phyloP scores from a whole-genome alignment of 805 yeast species.

The Sugiyamaella boreocaroliniensis region DNA sequence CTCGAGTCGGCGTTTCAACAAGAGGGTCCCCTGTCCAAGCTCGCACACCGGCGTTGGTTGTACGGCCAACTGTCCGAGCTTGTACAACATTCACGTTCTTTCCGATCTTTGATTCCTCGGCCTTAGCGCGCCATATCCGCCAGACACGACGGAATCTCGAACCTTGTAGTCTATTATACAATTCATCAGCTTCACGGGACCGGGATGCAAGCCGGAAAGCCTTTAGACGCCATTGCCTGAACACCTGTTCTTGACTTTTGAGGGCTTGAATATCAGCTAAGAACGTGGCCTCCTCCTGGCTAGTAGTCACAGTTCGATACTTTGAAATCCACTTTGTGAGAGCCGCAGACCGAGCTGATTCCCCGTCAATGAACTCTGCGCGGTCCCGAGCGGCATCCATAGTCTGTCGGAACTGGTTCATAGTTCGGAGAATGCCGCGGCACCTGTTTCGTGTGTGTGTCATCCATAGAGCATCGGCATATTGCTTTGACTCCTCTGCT shows the following conservation, averaged over 20 bases:
- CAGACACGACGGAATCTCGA: constrained; percentile 14
- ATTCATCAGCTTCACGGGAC: constrained; percentile 18
- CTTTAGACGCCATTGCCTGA: constrained; percentile 19
- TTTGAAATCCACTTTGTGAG: constrained; percentile 7
- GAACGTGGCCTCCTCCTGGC: constrained; percentile 12
- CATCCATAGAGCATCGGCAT: not conserved
- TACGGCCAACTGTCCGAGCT: not conserved
- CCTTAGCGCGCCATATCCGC: constrained; percentile 18
- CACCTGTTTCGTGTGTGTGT: not conserved
- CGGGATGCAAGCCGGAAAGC: constrained; percentile 14
- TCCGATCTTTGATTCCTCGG: constrained; percentile 4
- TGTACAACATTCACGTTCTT: not conserved
- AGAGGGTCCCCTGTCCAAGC: not conserved
- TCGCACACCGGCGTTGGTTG: not conserved
- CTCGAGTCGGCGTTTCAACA: constrained; percentile 18
- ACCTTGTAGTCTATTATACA: constrained; percentile 7
- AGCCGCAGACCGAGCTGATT: not conserved
- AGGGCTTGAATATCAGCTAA: constrained; percentile 6
- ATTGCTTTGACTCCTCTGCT: not conserved
- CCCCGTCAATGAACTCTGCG: not conserved
- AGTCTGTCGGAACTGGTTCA: not conserved
- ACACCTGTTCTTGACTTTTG: constrained; percentile 9
- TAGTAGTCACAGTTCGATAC: not conserved
- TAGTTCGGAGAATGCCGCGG: not conserved
- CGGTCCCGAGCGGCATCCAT: not conserved